Evolutionary conservation across 2,329 filamentous ascomycete genomes (phyloP).

Genomic region (Fusarium sp.): DNA sequence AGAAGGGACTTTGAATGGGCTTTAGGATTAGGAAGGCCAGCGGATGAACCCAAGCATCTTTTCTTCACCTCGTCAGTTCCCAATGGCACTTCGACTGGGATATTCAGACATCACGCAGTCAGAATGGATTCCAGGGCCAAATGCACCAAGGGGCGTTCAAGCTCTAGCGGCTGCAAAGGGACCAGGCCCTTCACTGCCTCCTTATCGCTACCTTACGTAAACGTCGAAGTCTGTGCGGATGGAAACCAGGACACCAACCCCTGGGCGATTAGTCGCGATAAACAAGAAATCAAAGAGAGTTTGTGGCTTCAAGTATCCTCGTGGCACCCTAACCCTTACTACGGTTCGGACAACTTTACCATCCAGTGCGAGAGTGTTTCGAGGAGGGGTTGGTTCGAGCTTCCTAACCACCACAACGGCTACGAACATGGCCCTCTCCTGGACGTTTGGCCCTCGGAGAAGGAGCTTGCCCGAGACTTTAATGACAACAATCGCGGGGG

Average conservation of each 20-base stretch:
- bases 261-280: conserved; percentile 12
- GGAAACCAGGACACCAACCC: conserved; percentile 1
- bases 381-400: conserved; percentile 28
- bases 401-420: conserved; percentile 17
- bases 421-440: background rate
- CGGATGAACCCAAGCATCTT: background rate
- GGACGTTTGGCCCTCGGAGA: conserved; percentile 2
- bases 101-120: conserved; percentile 6
- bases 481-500: background rate
- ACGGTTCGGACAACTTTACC: background rate
- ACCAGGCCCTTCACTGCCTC: background rate
- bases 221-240: conserved; percentile 9
- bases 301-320: conserved; percentile 9
- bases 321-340: background rate
- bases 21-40: background rate
- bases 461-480: background rate
- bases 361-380: conserved; percentile 20
- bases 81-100: conserved; percentile 10
- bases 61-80: conserved; percentile 16
- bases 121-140: conserved; percentile 23
- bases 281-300: conserved; percentile 18
- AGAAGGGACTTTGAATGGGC: background rate
- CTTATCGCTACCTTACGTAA: background rate
- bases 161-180: background rate
- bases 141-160: background rate